phyloP scores from a whole-genome alignment of 1,139 yeast species.

The Candida dubliniensis region DNA sequence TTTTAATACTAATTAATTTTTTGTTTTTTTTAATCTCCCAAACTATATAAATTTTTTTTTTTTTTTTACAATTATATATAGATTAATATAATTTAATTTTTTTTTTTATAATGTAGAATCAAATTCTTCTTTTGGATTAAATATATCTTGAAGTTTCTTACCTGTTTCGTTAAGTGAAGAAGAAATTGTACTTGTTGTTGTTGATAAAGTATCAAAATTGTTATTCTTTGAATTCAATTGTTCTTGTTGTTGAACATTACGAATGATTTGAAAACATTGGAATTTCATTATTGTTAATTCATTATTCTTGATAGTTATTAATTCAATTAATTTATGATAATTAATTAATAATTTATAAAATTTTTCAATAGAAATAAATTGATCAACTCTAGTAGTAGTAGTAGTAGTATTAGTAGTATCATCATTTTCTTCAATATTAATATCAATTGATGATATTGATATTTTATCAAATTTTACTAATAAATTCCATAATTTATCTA shows the following conservation, averaged over 20 bases:
- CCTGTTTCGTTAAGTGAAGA: conserved; percentile 4
- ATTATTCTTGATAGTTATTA: conserved; percentile 11
- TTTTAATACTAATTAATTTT: too few relatives aligned
- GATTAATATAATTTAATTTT: background rate
- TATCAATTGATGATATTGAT: conserved; percentile 1
- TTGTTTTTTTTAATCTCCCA: too few relatives aligned
- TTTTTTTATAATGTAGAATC: conserved; percentile 9
- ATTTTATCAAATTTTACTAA: conserved; percentile 3
- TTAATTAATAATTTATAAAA: conserved; percentile 11
- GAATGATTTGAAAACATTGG: conserved; percentile 7
- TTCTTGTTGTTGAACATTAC: background rate
- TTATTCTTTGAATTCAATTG: too few relatives aligned
- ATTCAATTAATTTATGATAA: conserved; percentile 11
- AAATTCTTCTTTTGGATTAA: conserved; percentile 15
- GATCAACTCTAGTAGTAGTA: background rate
- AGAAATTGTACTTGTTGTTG: background rate
- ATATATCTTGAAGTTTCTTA: conserved; percentile 11
- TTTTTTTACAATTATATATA: too few relatives aligned
- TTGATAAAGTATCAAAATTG: too few relatives aligned
- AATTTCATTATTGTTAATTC: conserved; percentile 12
- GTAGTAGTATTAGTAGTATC: background rate
- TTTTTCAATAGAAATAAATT: conserved; percentile 5
- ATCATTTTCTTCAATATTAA: background rate
- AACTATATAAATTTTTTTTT: too few relatives aligned
- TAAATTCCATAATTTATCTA: conserved; percentile 1